Evolutionary conservation across 768 basidiomycete species (phyloP).

Genomic region (Mrakia blollopis): DNA sequence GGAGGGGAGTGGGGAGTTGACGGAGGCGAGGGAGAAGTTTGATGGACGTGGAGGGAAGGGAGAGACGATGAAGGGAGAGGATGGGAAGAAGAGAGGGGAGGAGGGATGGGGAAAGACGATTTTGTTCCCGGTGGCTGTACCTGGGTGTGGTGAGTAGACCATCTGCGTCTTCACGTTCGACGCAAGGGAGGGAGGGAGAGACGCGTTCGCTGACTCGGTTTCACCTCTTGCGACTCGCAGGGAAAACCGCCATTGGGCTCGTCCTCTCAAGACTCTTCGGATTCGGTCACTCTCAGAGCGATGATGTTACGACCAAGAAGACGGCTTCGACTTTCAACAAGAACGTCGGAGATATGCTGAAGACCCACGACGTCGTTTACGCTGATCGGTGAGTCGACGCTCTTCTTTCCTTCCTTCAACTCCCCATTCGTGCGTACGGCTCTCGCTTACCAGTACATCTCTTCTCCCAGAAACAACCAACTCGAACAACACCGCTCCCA

Average conservation of each 20-base stretch:
- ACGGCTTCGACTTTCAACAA: slow-evolving; percentile 60
- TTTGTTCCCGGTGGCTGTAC: slow-evolving; percentile 81
- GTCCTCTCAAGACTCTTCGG: slow-evolving; percentile 73
- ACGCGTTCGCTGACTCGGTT: neutral
- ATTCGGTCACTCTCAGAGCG: slow-evolving; percentile 89
- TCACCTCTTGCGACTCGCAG: slow-evolving; percentile 45
- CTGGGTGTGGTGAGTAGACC: slow-evolving; percentile 80
- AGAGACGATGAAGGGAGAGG: slow-evolving; percentile 24
- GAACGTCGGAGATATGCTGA: slow-evolving; percentile 62
- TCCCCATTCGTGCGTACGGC: neutral
- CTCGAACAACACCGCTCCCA: slow-evolving; percentile 67
- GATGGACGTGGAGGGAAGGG: neutral
- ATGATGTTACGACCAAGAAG: slow-evolving; percentile 77
- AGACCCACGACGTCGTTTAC: slow-evolving; percentile 67
- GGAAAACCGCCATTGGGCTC: slow-evolving; percentile 80
- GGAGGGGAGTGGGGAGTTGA: slow-evolving; percentile 47
- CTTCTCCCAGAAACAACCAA: slow-evolving; percentile 74
- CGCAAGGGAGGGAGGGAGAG: neutral
- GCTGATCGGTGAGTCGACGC: slow-evolving; percentile 66
- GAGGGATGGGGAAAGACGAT: slow-evolving; percentile 62
- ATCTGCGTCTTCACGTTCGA: neutral
- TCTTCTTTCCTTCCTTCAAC: neutral
- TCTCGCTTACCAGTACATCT: neutral
- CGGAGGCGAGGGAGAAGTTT: slow-evolving; percentile 28
- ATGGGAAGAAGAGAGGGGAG: slow-evolving; percentile 34